These are phyloP conservation scores for Salix purpurea DNA, from an alignment of 345 rosid species.

Conservation along the genomic window DNA sequence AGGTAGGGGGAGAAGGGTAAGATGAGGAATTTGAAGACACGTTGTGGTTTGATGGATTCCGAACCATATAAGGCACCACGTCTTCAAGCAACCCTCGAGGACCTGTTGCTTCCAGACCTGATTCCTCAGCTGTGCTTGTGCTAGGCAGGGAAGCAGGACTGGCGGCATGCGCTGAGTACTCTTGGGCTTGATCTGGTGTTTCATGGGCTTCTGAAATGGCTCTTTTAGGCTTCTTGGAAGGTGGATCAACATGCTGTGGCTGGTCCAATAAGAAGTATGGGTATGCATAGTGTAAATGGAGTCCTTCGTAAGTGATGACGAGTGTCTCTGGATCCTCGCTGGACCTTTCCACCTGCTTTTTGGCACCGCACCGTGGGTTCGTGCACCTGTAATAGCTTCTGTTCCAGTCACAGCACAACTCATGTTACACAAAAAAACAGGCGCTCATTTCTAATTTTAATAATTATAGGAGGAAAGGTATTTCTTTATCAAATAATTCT, in stretches of 20 bases:
- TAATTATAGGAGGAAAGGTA: no score
- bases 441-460: no score
- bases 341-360: constrained; percentile 79
- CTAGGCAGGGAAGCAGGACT: background rate
- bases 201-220: constrained; percentile 10
- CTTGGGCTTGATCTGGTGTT: background rate
- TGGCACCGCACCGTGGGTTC: constrained; percentile 72
- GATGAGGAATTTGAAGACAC: constrained; percentile 33
- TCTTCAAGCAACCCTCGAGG: constrained; percentile 68
- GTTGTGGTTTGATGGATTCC: constrained; percentile 32
- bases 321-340: constrained; percentile 58
- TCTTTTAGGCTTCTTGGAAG: constrained; percentile 43
- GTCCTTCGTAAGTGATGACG: constrained; percentile 78
- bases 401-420: constrained; percentile 4
- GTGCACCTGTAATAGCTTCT: constrained; percentile 94
- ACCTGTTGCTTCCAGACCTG: constrained; percentile 10
- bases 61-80: constrained; percentile 57
- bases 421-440: no score
- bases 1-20: constrained; percentile 38
- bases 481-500: no score
- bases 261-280: constrained; percentile 39
- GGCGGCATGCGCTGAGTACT: background rate
- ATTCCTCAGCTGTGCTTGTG: constrained; percentile 4
- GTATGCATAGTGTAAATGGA: constrained; percentile 64
- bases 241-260: constrained; percentile 21